phyloP scores from a whole-genome alignment of 305 asterid species.

The Fraxinus platypoda region DNA sequence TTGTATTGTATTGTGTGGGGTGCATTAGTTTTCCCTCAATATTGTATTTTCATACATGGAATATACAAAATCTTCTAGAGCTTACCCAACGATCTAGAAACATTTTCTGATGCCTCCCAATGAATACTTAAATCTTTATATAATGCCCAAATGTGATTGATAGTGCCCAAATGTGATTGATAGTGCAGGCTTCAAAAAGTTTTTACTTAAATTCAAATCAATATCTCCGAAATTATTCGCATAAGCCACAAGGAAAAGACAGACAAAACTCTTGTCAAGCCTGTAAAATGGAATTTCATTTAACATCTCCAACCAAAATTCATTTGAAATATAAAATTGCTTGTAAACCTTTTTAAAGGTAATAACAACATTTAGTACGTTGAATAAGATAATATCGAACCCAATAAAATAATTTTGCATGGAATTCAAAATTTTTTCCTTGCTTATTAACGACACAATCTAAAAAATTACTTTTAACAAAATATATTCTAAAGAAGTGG shows the following conservation, averaged over 20 bases:
- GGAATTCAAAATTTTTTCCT: neutral
- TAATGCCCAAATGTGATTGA: too few species aligned
- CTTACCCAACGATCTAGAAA: too few species aligned
- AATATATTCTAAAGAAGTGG: neutral
- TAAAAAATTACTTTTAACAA: too few species aligned
- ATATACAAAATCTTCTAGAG: too few species aligned
- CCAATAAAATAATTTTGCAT: too few species aligned
- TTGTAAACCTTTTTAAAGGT: neutral
- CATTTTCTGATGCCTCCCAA: too few species aligned
- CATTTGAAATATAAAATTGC: neutral
- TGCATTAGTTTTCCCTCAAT: too few species aligned
- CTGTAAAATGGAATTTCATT: neutral
- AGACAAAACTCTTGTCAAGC: neutral
- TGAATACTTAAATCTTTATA: too few species aligned
- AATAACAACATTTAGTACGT: too few species aligned
- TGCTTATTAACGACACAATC: neutral
- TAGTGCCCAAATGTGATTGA: too few species aligned
- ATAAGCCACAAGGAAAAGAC: neutral
- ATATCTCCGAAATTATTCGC: neutral
- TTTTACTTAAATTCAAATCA: neutral
- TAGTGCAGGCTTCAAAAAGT: neutral
- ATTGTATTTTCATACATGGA: too few species aligned
- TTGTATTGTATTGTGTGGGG: too few species aligned
- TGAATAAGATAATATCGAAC: neutral
- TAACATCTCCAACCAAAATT: neutral